Conservation (phyloP, 1,284 basidiomycete species). For the Ustilago hordei region DNA sequence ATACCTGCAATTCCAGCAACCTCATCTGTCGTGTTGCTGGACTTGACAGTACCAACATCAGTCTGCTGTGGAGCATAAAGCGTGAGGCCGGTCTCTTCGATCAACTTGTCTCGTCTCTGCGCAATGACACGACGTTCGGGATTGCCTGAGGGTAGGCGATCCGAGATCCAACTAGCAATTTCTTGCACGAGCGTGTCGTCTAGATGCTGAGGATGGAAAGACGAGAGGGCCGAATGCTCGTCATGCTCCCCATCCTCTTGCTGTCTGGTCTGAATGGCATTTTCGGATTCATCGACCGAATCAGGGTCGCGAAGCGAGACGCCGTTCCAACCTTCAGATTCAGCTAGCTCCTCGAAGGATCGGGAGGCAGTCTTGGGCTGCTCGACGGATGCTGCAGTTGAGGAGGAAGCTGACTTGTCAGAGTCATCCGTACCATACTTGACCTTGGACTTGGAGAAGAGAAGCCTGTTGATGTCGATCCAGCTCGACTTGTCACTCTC, state of each 20-base stretch:
- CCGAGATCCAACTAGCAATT: slow-evolving; percentile 64
- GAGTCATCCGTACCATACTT: neutral
- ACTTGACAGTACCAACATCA: neutral
- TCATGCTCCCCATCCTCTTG: slow-evolving; percentile 18
- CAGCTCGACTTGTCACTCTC: slow-evolving; percentile 35
- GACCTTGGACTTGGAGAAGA: slow-evolving; percentile 45
- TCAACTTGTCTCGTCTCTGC: slow-evolving; percentile 32
- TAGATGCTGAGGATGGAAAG: slow-evolving; percentile 42
- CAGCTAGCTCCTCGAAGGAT: slow-evolving; percentile 32
- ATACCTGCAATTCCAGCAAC: neutral
- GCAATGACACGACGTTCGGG: slow-evolving; percentile 55
- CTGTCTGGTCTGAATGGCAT: slow-evolving; percentile 4
- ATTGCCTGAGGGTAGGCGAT: slow-evolving; percentile 59
- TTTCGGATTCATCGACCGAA: slow-evolving; percentile 11
- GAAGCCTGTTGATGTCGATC: slow-evolving; percentile 60
- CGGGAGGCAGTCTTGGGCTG: slow-evolving; percentile 20
- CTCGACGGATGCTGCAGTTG: neutral
- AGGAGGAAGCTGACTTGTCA: neutral
- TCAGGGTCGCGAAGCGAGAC: slow-evolving; percentile 44
- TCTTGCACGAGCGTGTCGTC: slow-evolving; percentile 57
- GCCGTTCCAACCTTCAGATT: slow-evolving; percentile 40
- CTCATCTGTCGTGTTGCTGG: neutral
- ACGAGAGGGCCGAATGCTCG: slow-evolving; percentile 27
- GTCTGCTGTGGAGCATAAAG: slow-evolving; percentile 21
- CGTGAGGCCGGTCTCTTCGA: slow-evolving; percentile 32